phyloP scores from a whole-genome alignment of 1,139 yeast genomes.

The Scheffersomyces segobiensis region DNA sequence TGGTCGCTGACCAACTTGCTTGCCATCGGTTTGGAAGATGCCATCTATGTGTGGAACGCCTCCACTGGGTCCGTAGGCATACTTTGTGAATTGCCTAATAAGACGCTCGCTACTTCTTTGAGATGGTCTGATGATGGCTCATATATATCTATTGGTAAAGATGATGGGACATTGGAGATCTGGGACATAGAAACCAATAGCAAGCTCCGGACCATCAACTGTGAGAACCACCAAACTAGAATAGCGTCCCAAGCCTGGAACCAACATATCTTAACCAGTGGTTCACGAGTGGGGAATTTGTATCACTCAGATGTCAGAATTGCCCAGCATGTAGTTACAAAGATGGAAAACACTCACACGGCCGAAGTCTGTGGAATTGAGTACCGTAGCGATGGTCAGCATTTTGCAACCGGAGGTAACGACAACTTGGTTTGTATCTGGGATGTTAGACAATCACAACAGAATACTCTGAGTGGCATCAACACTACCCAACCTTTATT shows the following conservation, averaged over 20 bases:
- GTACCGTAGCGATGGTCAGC: conserved; percentile 82
- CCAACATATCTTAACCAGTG: conserved; percentile 76
- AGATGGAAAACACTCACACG: conserved; percentile 53
- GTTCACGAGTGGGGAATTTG: conserved; percentile 80
- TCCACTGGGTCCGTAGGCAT: conserved; percentile 75
- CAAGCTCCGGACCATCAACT: conserved; percentile 75
- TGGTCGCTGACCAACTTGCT: conserved; percentile 86
- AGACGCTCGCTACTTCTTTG: conserved; percentile 65
- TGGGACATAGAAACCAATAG: conserved; percentile 88
- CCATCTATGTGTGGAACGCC: conserved; percentile 94
- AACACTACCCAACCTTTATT: conserved; percentile 58
- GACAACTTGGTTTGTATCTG: conserved; percentile 92
- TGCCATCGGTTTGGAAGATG: conserved; percentile 85
- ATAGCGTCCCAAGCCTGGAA: conserved; percentile 88
- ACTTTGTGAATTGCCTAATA: conserved; percentile 58
- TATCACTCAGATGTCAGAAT: conserved; percentile 93
- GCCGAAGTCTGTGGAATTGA: conserved; percentile 95
- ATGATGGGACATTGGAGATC: conserved; percentile 83
- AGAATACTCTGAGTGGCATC: background rate
- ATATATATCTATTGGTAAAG: conserved; percentile 80
- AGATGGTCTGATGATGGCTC: conserved; percentile 93
- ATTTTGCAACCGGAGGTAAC: conserved; percentile 91
- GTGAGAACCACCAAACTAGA: conserved; percentile 61
- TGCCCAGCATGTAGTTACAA: conserved; percentile 70
- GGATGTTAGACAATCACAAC: conserved; percentile 64